These are phyloP conservation scores for Penicillium psychrosexuale DNA, from an alignment of 2,329 filamentous ascomycete genomes.

Conservation along the genomic window DNA sequence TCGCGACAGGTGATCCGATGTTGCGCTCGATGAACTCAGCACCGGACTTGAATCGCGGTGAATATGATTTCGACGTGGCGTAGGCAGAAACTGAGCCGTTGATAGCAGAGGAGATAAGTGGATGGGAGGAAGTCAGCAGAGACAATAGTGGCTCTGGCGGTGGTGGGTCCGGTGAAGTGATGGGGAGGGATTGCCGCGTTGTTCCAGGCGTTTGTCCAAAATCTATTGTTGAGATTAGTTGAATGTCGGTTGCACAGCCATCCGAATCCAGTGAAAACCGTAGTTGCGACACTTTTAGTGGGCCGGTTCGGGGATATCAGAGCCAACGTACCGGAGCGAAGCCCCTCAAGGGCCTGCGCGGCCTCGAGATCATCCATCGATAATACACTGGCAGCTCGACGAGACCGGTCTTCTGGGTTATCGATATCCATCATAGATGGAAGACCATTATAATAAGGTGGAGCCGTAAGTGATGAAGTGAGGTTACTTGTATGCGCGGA, in stretches of 20 bases:
- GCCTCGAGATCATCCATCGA: conserved; percentile 56
- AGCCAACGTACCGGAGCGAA: conserved; percentile 62
- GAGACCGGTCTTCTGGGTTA: conserved; percentile 38
- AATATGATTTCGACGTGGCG: conserved; percentile 83
- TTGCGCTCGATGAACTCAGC: conserved; percentile 89
- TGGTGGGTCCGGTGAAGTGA: conserved; percentile 38
- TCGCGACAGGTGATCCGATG: conserved; percentile 75
- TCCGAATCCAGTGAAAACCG: background rate
- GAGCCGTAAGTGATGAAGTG: conserved; percentile 1
- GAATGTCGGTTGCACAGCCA: background rate
- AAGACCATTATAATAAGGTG: conserved; percentile 27
- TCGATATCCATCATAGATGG: conserved; percentile 36
- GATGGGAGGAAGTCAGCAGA: conserved; percentile 83
- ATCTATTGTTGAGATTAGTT: conserved; percentile 46
- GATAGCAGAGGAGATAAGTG: conserved; percentile 78
- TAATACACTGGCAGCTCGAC: conserved; percentile 45
- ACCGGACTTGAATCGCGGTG: conserved; percentile 80
- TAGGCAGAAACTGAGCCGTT: conserved; percentile 83
- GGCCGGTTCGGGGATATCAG: background rate
- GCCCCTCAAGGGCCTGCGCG: conserved; percentile 71
- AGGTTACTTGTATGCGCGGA: conserved; percentile 9
- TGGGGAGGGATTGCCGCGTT: conserved; percentile 35
- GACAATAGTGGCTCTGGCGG: conserved; percentile 78
- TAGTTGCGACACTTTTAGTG: background rate
- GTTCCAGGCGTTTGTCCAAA: conserved; percentile 63